Percentiles rank a stretch among this genome's conserved stretches.
Evolutionary conservation across 208 protist species (phyloP).

Genomic region (Zelonia costaricensis): DNA sequence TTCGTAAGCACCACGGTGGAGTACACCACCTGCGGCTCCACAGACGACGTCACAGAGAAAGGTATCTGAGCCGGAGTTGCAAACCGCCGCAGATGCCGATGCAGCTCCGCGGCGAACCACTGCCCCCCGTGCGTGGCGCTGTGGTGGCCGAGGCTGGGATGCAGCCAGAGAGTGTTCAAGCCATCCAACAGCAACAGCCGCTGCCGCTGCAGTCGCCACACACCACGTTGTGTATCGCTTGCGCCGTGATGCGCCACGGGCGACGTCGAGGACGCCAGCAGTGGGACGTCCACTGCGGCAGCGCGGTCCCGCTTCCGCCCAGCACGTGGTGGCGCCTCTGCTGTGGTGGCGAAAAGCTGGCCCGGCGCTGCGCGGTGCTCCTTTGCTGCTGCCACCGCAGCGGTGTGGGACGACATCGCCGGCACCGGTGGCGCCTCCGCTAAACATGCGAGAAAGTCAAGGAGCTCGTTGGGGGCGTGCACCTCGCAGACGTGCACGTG

Average conservation of each 20-base stretch:
- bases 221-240: neutral
- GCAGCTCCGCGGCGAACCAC: slow-evolving; percentile 43
- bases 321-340: neutral
- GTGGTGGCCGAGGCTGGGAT: slow-evolving; percentile 21
- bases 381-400: too few species aligned
- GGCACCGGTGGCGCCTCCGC: neutral
- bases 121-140: slow-evolving; percentile 30
- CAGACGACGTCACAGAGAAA: neutral
- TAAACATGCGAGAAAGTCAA: slow-evolving; percentile 28
- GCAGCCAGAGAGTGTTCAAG: slow-evolving; percentile 24
- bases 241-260: neutral
- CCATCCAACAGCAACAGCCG: slow-evolving; percentile 23
- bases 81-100: slow-evolving; percentile 31
- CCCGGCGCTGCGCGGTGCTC: too few species aligned
- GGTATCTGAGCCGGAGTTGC: neutral
- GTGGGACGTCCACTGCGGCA: too few species aligned
- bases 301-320: neutral
- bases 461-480: slow-evolving; percentile 36
- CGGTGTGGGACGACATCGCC: too few species aligned
- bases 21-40: neutral
- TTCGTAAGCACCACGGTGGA: slow-evolving; percentile 22
- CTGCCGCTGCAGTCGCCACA: slow-evolving; percentile 20
- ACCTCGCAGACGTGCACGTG: slow-evolving; percentile 35
- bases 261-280: neutral
- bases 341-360: too few species aligned